These are phyloP conservation scores for Mentha longifolia DNA, from an alignment of 257 asterid species.

Conservation along the genomic window DNA sequence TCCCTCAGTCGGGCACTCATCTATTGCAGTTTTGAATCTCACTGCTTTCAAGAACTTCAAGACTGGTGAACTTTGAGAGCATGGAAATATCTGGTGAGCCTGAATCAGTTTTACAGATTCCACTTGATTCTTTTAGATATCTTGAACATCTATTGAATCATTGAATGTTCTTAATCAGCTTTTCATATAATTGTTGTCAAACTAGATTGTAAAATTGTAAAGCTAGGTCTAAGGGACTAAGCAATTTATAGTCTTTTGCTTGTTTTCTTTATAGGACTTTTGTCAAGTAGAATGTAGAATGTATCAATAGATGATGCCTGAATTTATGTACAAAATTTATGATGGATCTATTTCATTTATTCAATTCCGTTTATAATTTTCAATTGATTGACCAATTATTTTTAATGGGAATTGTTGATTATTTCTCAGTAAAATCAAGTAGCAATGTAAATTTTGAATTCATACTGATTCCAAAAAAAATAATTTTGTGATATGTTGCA, in stretches of 20 bases:
- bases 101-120: neutral
- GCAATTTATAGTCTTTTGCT: slow-evolving; percentile 4
- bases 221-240: slow-evolving; percentile 19
- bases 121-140: neutral
- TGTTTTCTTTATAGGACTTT: slow-evolving; percentile 19
- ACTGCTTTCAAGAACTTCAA: slow-evolving; percentile 30
- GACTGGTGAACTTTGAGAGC: slow-evolving; percentile 35
- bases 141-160: slow-evolving; percentile 24
- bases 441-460: slow-evolving; percentile 15
- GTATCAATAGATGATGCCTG: slow-evolving; percentile 26
- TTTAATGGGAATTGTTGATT: slow-evolving; percentile 19
- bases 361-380: neutral
- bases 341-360: neutral
- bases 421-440: slow-evolving; percentile 12
- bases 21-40: slow-evolving; percentile 29
- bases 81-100: slow-evolving; percentile 57
- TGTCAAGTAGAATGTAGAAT: slow-evolving; percentile 9
- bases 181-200: slow-evolving; percentile 7
- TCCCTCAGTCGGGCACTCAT: slow-evolving; percentile 18
- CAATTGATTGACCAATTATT: slow-evolving; percentile 6
- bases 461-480: slow-evolving; percentile 21
- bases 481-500: slow-evolving; percentile 38
- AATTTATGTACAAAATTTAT: slow-evolving; percentile 3
- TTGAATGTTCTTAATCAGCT: slow-evolving; percentile 10
- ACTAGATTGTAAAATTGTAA: neutral